Evolutionary conservation across 116 monocot genomes (phyloP).

Genomic region (Posidonia oceanica): DNA sequence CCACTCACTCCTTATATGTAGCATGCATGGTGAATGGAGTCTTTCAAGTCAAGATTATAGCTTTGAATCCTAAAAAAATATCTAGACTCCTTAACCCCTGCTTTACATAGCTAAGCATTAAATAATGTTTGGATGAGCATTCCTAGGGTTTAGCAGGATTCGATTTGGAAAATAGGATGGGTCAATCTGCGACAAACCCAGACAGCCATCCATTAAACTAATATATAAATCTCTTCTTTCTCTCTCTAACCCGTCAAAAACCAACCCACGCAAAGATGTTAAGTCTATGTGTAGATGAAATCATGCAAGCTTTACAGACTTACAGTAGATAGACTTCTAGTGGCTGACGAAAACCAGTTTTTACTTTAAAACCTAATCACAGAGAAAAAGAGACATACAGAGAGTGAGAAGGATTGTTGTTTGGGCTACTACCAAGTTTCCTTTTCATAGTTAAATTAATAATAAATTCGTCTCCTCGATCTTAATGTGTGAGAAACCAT

Average conservation of each 20-base stretch:
- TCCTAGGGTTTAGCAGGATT: slow-evolving; percentile 50
- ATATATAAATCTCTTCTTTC: neutral
- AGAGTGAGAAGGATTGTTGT: too few relatives aligned
- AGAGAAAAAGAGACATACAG: too few relatives aligned
- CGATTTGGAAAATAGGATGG: slow-evolving; percentile 53
- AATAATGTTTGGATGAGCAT: slow-evolving; percentile 15
- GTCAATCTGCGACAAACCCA: slow-evolving; percentile 28
- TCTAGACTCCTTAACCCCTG: neutral
- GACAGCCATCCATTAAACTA: slow-evolving; percentile 33
- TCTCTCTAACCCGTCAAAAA: neutral
- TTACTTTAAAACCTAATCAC: too few relatives aligned
- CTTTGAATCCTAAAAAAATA: slow-evolving; percentile 3
- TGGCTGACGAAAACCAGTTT: too few relatives aligned
- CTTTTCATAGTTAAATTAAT: too few relatives aligned
- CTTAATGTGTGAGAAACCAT: slow-evolving; percentile 16
- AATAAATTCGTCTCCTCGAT: slow-evolving; percentile 2
- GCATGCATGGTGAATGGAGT: neutral
- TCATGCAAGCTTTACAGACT: neutral
- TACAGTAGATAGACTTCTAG: too few relatives aligned
- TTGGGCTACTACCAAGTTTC: too few relatives aligned
- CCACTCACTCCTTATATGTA: neutral
- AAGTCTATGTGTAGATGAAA: too few relatives aligned
- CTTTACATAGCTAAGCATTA: slow-evolving; percentile 3
- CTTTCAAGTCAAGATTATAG: slow-evolving; percentile 2
- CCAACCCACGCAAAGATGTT: neutral